Evolutionary conservation across 2,329 filamentous ascomycete species (phyloP).

Genomic region (Phymatotrichopsis omnivora): DNA sequence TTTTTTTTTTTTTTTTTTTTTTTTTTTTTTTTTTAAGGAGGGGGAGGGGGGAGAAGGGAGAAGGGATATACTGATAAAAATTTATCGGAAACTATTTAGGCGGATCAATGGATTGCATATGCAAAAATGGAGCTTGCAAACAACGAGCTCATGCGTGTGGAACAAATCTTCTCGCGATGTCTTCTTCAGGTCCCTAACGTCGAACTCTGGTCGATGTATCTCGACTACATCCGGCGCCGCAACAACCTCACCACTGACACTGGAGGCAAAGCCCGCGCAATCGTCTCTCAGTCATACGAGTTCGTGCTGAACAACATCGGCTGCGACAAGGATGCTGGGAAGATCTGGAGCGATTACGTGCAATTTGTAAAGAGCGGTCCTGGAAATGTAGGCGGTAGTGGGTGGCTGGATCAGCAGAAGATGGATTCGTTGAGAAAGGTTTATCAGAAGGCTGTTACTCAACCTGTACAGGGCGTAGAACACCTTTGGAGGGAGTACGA

Average conservation of each 20-base stretch:
- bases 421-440: conserved; percentile 88
- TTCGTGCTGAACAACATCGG: conserved; percentile 85
- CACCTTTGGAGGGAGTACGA: conserved; percentile 96
- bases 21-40: background rate
- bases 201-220: conserved; percentile 81
- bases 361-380: conserved; percentile 84
- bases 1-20: background rate
- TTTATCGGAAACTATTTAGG: too few relatives aligned
- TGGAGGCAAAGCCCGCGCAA: conserved; percentile 63
- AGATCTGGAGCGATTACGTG: conserved; percentile 90
- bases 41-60: background rate
- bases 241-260: conserved; percentile 79
- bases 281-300: conserved; percentile 79
- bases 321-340: conserved; percentile 78
- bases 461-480: conserved; percentile 76
- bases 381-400: conserved; percentile 67
- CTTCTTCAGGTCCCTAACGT: conserved; percentile 73
- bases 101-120: conserved; percentile 82
- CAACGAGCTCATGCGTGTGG: conserved; percentile 70
- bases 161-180: conserved; percentile 71
- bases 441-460: conserved; percentile 78
- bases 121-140: conserved; percentile 80
- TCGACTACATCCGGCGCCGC: conserved; percentile 86
- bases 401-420: conserved; percentile 95
- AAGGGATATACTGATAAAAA: too few relatives aligned